Conservation (phyloP, 352 stramenopile genomes). For the Pythium aquatile region DNA sequence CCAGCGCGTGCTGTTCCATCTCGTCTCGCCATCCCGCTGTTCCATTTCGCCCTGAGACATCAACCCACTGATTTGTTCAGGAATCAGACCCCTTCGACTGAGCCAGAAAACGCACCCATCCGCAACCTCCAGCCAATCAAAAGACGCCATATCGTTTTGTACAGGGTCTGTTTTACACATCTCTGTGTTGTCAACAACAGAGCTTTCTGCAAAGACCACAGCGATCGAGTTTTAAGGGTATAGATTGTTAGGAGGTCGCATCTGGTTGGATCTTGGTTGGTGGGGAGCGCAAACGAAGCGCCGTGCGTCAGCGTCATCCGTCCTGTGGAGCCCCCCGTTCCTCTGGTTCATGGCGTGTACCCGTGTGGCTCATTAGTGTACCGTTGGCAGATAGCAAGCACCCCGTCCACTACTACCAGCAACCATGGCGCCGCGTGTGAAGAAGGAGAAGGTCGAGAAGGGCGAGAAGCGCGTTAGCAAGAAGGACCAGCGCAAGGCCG, state of each 20-base stretch:
- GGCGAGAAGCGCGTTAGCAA: constrained; percentile 53
- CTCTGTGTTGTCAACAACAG: not conserved
- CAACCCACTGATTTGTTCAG: constrained; percentile 18
- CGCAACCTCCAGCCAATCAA: constrained; percentile 22
- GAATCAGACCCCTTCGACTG: constrained; percentile 17
- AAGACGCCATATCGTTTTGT: not conserved
- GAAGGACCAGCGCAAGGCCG: constrained; percentile 76
- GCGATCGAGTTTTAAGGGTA: no score
- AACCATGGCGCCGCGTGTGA: constrained; percentile 58
- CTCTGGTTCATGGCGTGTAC: not conserved
- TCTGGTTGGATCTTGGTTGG: constrained; percentile 35
- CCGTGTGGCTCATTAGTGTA: not conserved
- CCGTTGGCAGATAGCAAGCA: not conserved
- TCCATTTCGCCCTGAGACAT: not conserved
- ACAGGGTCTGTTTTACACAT: not conserved
- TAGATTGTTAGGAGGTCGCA: not conserved
- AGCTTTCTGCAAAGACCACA: no score
- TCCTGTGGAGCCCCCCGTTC: not conserved
- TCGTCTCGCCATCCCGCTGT: not conserved
- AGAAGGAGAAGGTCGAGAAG: constrained; percentile 48
- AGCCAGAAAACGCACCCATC: constrained; percentile 26
- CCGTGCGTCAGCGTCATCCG: constrained; percentile 18
- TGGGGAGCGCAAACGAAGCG: constrained; percentile 24
- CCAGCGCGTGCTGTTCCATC: not conserved
- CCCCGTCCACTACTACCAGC: not conserved